Evolutionary conservation across 73 alveolate genomes (phyloP).

Genomic region (Paramecium sonneborni): DNA sequence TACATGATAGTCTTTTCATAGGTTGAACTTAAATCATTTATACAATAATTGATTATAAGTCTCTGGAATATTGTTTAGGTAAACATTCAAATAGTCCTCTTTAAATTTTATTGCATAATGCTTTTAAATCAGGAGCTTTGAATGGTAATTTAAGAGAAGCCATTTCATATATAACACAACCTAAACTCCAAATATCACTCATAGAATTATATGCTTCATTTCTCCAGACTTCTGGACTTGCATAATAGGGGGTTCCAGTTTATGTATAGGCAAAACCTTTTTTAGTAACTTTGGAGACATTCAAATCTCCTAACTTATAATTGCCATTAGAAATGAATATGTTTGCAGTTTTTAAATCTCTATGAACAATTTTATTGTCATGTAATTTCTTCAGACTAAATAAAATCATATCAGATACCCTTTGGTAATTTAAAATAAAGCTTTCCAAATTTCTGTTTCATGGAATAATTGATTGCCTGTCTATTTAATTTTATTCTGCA

Average conservation of each 20-base stretch:
- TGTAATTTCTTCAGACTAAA: constrained; percentile 65
- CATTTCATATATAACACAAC: constrained; percentile 95
- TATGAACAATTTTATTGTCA: constrained; percentile 65
- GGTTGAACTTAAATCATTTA: constrained; percentile 81
- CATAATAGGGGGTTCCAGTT: constrained; percentile 93
- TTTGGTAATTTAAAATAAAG: constrained; percentile 79
- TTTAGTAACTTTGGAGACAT: constrained; percentile 83
- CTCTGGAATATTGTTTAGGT: constrained; percentile 81
- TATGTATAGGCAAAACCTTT: constrained; percentile 77
- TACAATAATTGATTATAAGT: constrained; percentile 77
- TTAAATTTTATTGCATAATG: constrained; percentile 85
- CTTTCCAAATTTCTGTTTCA: constrained; percentile 91
- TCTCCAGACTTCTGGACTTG: constrained; percentile 96
- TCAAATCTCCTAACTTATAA: constrained; percentile 81
- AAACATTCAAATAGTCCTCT: constrained; percentile 89
- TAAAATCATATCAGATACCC: constrained; percentile 38
- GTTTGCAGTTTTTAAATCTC: constrained; percentile 70
- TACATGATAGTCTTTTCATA: constrained; percentile 79
- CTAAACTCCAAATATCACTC: constrained; percentile 97
- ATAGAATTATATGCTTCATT: constrained; percentile 92
- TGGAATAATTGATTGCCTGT: constrained; percentile 80
- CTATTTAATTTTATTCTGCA: constrained; percentile 81
- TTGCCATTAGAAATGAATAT: constrained; percentile 57
- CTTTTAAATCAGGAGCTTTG: constrained; percentile 88
- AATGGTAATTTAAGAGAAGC: constrained; percentile 93